These are phyloP conservation scores for Fusarium sp. DNA, from an alignment of 2,329 filamentous ascomycete species.

Conservation along the genomic window DNA sequence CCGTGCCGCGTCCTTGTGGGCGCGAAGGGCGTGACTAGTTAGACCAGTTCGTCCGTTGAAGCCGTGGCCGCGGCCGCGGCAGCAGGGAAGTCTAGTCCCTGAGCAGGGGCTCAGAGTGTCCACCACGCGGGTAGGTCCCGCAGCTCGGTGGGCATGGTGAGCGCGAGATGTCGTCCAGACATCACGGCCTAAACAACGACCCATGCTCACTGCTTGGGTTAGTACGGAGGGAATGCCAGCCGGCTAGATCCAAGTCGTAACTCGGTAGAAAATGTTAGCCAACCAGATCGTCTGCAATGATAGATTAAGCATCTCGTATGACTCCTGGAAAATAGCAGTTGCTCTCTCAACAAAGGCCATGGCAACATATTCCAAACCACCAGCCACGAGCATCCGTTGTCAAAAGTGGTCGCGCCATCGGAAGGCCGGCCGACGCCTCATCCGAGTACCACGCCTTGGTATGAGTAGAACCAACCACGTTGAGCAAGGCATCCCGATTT, in stretches of 20 bases:
- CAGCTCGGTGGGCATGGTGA: constrained; percentile 2
- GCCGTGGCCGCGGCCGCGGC: background rate
- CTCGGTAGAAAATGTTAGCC: background rate
- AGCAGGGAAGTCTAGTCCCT: constrained; percentile 12
- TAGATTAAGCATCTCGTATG: background rate
- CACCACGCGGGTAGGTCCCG: constrained; percentile 9
- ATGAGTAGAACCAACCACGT: background rate
- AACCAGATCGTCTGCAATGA: background rate
- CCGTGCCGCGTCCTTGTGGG: constrained; percentile 23
- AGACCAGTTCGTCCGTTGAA: constrained; percentile 16
- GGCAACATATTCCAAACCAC: background rate
- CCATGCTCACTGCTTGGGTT: background rate
- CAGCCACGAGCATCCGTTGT: background rate
- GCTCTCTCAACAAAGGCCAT: background rate
- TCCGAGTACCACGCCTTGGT: background rate
- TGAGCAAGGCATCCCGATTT: constrained; percentile 8
- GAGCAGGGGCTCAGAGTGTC: background rate
- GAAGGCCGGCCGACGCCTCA: constrained; percentile 1
- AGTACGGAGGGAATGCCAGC: background rate
- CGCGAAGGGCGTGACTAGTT: constrained; percentile 9
- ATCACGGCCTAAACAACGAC: background rate
- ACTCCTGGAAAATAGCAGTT: background rate
- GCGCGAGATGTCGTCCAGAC: background rate
- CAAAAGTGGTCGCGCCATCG: constrained; percentile 1
- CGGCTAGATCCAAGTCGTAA: background rate